A percentile compares a stretch with the other conserved stretches of the same genome.
Evolutionary conservation across 148 eudicot genomes (phyloP).

Genomic region (Polygonum maritimum): DNA sequence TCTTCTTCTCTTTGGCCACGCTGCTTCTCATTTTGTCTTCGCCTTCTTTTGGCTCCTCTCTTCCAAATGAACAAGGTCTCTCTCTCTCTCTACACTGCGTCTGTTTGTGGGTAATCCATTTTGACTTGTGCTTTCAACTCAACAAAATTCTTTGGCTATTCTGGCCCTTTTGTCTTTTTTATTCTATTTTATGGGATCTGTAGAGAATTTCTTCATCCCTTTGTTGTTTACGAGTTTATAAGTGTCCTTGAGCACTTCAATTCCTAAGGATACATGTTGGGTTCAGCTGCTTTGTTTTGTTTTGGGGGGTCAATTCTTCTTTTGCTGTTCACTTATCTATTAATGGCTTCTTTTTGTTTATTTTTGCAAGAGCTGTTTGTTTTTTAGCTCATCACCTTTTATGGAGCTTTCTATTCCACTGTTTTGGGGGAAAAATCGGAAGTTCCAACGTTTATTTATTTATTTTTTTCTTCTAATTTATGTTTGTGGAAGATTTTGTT

Average conservation of each 20-base stretch:
- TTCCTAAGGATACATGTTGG: not conserved
- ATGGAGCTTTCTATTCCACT: conserved; percentile 2
- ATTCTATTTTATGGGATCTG: not conserved
- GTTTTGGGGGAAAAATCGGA: not conserved
- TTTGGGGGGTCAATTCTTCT: not conserved
- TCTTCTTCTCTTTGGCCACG: conserved; percentile 5
- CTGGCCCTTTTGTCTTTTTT: not conserved
- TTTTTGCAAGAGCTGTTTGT: not conserved
- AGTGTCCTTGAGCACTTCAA: not conserved
- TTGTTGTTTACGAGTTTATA: not conserved
- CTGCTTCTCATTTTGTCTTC: conserved; percentile 13
- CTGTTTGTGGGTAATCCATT: not conserved
- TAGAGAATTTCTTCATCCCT: not conserved
- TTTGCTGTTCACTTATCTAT: not conserved
- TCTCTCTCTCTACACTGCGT: not conserved
- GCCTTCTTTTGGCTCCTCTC: conserved; percentile 25
- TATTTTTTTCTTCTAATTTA: not conserved
- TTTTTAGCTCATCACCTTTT: not conserved
- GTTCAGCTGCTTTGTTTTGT: not conserved
- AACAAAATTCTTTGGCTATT: not conserved
- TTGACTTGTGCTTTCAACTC: not conserved
- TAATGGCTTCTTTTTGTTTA: not conserved
- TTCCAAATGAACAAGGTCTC: conserved; percentile 25
- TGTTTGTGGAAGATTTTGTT: not conserved
- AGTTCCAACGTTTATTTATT: not conserved